Evolutionary conservation across 176 grass and related monocot genomes (phyloP), one percentile per base, ranked within the genome.

Genomic region (Musa acuminata): DNA sequence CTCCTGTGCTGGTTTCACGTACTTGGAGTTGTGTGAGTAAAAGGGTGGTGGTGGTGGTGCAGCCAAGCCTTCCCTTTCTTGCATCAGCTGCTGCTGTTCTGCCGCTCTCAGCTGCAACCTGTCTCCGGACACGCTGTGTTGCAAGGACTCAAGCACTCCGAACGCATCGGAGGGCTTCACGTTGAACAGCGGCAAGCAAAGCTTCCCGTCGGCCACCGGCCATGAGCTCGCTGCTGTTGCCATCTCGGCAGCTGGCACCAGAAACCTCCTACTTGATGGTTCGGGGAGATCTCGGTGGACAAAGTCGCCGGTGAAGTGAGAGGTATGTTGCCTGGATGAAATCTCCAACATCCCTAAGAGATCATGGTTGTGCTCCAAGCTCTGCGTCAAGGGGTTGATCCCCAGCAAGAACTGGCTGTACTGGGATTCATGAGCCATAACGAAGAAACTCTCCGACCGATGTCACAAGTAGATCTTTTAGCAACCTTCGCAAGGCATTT

Each of bases 21-120:
- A 87, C 80, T 13, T 85, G 68, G 85, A 90, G 57, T 55, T 81
- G 67, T 62, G 73, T 1, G 87, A 24, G 35, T 82, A 82, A 73
- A 43, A 43, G 4, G 35, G 35, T 5, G 68, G 76, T 0, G 0
- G 22, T 52, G 74, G 72, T 51, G 70, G 69, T 24, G 22, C 19
- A 8, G 21, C 19, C 5, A 43, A 43, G 35, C 35, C 35, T 43
- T 43, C 35, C 4, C 35, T 43, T 43, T 43, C 35, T 43, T 14
- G 27, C 24, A 29, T 22, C 24, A 29, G 64, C 24, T 67, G 64
- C 6, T 29, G 64, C 11, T 3, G 64, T 43, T 43, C 35, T 43
- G 3, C 35, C 0, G 35, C 4, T 43, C 35, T 43, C 35, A 43
- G 35, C 35, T 43, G 35, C 35, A 43, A 43, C 64, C 35, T 6